phyloP scores from a whole-genome alignment of 2,329 filamentous ascomycete genomes.

The Claviceps maximensis region DNA sequence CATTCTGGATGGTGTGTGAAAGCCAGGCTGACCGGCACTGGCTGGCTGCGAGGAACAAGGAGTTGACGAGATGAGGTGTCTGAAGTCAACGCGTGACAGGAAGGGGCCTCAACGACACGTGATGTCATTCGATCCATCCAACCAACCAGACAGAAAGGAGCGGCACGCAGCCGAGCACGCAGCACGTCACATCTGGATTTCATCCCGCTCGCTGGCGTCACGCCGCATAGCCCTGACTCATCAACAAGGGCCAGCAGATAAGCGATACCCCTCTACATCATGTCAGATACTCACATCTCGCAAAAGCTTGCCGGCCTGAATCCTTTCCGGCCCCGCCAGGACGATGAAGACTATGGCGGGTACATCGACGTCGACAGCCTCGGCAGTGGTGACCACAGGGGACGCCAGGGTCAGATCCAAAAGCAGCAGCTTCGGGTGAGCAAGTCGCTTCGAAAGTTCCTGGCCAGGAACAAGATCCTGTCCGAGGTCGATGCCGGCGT shows the following conservation, averaged over 20 bases:
- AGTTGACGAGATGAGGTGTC: no score
- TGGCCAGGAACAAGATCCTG: conserved; percentile 39
- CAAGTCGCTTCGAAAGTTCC: conserved; percentile 40
- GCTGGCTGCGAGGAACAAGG: no score
- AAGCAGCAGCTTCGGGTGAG: conserved; percentile 46
- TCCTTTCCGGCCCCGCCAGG: conserved; percentile 16
- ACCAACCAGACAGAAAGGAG: no score
- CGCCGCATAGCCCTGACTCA: no score
- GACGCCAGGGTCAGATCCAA: conserved; percentile 33
- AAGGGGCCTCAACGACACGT: no score
- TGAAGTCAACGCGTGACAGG: no score
- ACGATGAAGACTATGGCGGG: conserved; percentile 22
- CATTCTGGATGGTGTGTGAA: conserved; percentile 18
- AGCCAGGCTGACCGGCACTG: neutral
- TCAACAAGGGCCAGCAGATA: no score
- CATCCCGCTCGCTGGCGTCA: no score
- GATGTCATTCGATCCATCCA: no score
- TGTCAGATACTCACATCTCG: conserved; percentile 10
- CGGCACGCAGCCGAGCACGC: no score
- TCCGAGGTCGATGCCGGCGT: conserved; percentile 32
- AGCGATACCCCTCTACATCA: no score
- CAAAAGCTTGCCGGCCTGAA: conserved; percentile 18
- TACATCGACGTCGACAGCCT: conserved; percentile 27
- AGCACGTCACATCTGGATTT: no score
- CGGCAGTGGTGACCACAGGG: conserved; percentile 46